Evolutionary conservation across 192 early-diverging fungal genomes (phyloP).

Genomic region (Coemansia sp.): DNA sequence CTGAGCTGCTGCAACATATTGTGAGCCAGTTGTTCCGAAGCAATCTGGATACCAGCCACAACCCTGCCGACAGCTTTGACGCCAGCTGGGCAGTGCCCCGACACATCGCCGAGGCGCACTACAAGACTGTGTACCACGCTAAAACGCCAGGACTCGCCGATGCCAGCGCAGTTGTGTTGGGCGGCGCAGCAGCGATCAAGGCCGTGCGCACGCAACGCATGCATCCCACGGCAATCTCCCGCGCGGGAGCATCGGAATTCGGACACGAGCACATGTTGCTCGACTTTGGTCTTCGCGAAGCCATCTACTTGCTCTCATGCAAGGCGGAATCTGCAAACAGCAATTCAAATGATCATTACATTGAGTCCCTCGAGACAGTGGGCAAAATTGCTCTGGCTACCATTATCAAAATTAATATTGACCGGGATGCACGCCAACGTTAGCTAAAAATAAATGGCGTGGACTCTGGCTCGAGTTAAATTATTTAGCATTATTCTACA

Average conservation of each 20-base stretch:
- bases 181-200: slow-evolving; percentile 25
- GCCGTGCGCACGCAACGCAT: slow-evolving; percentile 16
- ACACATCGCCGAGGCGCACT: slow-evolving; percentile 5
- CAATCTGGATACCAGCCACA: neutral
- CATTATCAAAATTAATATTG: slow-evolving; percentile 36
- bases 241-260: slow-evolving; percentile 2
- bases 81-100: slow-evolving; percentile 20
- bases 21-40: neutral
- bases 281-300: slow-evolving; percentile 22
- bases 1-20: neutral
- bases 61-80: slow-evolving; percentile 15
- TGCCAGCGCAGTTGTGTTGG: slow-evolving; percentile 16
- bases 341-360: slow-evolving; percentile 13
- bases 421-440: slow-evolving; percentile 10
- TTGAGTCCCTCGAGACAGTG: slow-evolving; percentile 16
- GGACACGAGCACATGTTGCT: slow-evolving; percentile 20
- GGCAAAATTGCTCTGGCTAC: slow-evolving; percentile 35
- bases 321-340: slow-evolving; percentile 8
- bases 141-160: slow-evolving; percentile 3
- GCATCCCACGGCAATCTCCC: neutral
- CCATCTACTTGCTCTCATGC: slow-evolving; percentile 11
- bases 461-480: too few relatives aligned
- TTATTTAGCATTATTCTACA: too few relatives aligned
- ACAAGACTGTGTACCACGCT: neutral
- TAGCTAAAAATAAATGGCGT: neutral